phyloP scores from a whole-genome alignment of 1,139 yeast genomes.

The Yamadazyma siamensis region DNA sequence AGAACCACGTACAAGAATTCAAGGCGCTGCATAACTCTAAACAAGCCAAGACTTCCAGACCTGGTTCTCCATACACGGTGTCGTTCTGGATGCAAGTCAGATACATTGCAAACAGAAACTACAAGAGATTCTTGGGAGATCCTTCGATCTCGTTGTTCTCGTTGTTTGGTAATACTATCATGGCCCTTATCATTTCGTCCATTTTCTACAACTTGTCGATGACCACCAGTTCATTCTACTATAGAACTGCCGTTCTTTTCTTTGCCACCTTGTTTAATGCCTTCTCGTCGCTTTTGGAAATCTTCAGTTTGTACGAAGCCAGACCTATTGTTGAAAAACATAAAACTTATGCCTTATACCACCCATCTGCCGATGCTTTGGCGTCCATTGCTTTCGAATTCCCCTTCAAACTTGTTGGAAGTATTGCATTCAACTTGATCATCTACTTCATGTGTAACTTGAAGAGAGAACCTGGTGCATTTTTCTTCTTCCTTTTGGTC shows the following conservation, averaged over 20 bases:
- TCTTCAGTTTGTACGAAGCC: constrained; percentile 51
- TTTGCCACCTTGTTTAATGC: constrained; percentile 57
- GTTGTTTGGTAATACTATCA: constrained; percentile 23
- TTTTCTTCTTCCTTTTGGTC: constrained; percentile 48
- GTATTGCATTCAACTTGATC: constrained; percentile 42
- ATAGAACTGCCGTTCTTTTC: constrained; percentile 56
- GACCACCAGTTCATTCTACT: constrained; percentile 51
- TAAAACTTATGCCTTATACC: constrained; percentile 48
- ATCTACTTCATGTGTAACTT: constrained; percentile 56
- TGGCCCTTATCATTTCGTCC: constrained; percentile 41
- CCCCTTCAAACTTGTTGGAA: constrained; percentile 48
- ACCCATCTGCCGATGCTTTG: constrained; percentile 60
- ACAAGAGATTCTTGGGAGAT: constrained; percentile 26
- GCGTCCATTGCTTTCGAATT: constrained; percentile 55
- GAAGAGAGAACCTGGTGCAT: constrained; percentile 53
- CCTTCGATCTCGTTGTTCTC: constrained; percentile 26
- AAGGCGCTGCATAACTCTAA: constrained; percentile 35
- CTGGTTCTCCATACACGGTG: constrained; percentile 31
- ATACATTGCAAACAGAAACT: constrained; percentile 25
- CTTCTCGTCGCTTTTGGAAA: constrained; percentile 55
- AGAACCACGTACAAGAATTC: constrained; percentile 22
- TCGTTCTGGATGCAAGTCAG: constrained; percentile 32
- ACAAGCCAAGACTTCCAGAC: constrained; percentile 23
- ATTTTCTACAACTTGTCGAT: constrained; percentile 49
- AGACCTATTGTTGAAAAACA: constrained; percentile 63